phyloP scores from a whole-genome alignment of 108 stramenopile genomes.

The Epithemia pelagica region DNA sequence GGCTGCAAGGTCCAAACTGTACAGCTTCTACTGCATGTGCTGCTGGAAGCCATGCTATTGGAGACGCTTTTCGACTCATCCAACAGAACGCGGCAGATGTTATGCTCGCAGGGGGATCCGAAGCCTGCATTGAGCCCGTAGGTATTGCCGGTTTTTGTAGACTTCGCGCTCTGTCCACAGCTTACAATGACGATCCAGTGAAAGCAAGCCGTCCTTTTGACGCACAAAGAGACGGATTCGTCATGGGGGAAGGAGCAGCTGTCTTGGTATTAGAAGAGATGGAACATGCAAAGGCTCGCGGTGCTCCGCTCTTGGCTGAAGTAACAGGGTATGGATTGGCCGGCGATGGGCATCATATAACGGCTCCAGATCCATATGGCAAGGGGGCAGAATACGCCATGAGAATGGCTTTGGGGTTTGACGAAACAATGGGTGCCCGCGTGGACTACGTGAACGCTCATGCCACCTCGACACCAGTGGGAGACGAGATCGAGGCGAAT shows the following conservation, averaged over 20 bases:
- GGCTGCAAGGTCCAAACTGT: slow-evolving; percentile 80
- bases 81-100: slow-evolving; percentile 77
- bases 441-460: slow-evolving; percentile 95
- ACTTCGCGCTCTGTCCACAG: slow-evolving; percentile 76
- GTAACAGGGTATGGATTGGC: slow-evolving; percentile 60
- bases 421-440: slow-evolving; percentile 16
- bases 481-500: slow-evolving; percentile 84
- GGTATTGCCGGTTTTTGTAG: slow-evolving; percentile 89
- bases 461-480: slow-evolving; percentile 94
- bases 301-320: slow-evolving; percentile 59
- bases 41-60: slow-evolving; percentile 88
- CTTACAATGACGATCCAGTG: slow-evolving; percentile 38
- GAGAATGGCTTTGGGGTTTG: slow-evolving; percentile 58
- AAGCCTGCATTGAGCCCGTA: slow-evolving; percentile 88
- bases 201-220: slow-evolving; percentile 87
- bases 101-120: slow-evolving; percentile 93
- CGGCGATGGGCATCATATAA: slow-evolving; percentile 88
- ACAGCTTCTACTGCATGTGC: slow-evolving; percentile 91
- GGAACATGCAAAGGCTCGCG: slow-evolving; percentile 68
- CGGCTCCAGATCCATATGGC: slow-evolving; percentile 83
- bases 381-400: slow-evolving; percentile 80
- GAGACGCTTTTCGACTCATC: slow-evolving; percentile 86
- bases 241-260: slow-evolving; percentile 92
- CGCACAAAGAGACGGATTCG: slow-evolving; percentile 79
- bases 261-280: slow-evolving; percentile 87